Base-by-base conservation (phyloP, 257 asterid genomes). In the Penstemon eatonii region DNA sequence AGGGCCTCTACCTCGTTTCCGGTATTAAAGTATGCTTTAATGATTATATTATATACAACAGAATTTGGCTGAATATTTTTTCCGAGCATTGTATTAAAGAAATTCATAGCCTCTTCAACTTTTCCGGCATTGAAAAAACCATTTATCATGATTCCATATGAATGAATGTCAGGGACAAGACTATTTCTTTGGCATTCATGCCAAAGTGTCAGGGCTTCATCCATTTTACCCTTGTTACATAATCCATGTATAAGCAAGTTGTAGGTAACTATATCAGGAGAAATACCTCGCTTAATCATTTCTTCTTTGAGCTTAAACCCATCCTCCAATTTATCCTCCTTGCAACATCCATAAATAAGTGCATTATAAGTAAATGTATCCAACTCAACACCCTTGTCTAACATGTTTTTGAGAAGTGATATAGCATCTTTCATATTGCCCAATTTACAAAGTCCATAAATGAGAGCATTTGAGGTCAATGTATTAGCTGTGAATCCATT, bases 171-270 rank as follows among this genome's bases (percentile, higher is more conserved):
- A 5, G 80, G 88, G 63, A 85, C 82, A 69, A 89, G 81, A 65
- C 80, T 82, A 55, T 73, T 81, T 56, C 60, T 81, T 54, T 43
- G 80, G 84, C 82, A 78, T 73, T 89, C 96, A 76, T 85, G 83
- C 98, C 96, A 89, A 63, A 92, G 89, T 59, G 67, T 60, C 80
- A 87, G 54, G 38, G 96, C 94, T 73, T 92, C 85, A 40, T 89
- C 92, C 78, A 82, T 78, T 76, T 80, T 87, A 49, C 88, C 89
- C 70, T 76, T 76, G 3, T 55, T 76, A 76, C 81, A 78, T 19
- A 86, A 77, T 37, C 84, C 81, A 44, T 83, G 82, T 38, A 87
- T 73, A 72, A 92, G 76, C 76, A 84, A 65, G 71, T 76, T 84
- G 84, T 83, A 89, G 37, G 95, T 89, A 51, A 76, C 73, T 47